phyloP scores from a whole-genome alignment of 2,329 filamentous ascomycete species.

The Colletotrichum filicis region DNA sequence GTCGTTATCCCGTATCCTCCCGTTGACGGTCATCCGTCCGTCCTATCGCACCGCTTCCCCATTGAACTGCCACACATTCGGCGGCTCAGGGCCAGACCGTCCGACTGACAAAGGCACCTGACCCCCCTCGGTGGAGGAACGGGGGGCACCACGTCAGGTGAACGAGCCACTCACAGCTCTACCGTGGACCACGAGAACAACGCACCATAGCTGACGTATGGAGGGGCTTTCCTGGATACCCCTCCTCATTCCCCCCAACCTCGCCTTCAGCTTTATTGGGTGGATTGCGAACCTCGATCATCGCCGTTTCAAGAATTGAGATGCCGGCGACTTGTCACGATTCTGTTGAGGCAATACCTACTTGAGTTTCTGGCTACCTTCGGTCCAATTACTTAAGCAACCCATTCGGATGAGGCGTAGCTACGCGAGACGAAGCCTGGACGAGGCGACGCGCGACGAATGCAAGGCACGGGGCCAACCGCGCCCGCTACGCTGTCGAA shows the following conservation, averaged over 20 bases:
- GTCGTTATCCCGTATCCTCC: slow-evolving; percentile 15
- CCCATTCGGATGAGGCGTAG: slow-evolving; percentile 23
- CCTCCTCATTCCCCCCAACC: slow-evolving; percentile 17
- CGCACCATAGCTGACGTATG: slow-evolving; percentile 33
- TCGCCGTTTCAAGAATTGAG: slow-evolving; percentile 27
- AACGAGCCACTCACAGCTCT: slow-evolving; percentile 31
- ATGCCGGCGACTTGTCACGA: slow-evolving; percentile 18
- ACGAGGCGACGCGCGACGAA: slow-evolving; percentile 25
- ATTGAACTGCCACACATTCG: slow-evolving; percentile 23
- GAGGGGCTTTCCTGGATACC: slow-evolving; percentile 20
- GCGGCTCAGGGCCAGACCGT: slow-evolving; percentile 15
- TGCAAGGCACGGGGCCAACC: slow-evolving; percentile 30
- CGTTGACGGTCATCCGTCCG: slow-evolving; percentile 29
- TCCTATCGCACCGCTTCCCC: slow-evolving; percentile 21
- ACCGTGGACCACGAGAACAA: slow-evolving; percentile 33
- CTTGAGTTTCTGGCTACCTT: slow-evolving; percentile 13
- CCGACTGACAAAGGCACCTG: slow-evolving; percentile 35
- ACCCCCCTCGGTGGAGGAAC: slow-evolving; percentile 31
- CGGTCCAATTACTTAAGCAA: slow-evolving; percentile 25
- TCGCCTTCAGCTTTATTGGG: not conserved
- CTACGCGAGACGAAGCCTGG: slow-evolving; percentile 19
- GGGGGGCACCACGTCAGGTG: slow-evolving; percentile 30
- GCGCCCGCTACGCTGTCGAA: slow-evolving; percentile 26
- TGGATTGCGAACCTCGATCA: slow-evolving; percentile 11
- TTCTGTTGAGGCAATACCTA: slow-evolving; percentile 12